Conservation (phyloP, 176 grass and related monocot species). For the Areca catechu region DNA sequence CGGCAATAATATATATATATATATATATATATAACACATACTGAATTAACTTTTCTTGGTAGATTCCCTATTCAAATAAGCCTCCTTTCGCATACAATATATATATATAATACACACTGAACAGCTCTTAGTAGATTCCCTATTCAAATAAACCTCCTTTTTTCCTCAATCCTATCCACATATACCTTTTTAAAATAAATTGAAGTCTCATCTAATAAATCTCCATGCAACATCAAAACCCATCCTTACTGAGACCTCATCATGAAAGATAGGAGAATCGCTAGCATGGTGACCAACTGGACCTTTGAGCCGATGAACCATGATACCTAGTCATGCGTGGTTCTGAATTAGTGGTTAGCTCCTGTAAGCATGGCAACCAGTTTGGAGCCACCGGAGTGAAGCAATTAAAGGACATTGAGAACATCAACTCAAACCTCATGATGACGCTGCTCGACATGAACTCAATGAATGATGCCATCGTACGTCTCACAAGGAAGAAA, state of each 20-base stretch:
- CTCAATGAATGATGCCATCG: slow-evolving; percentile 69
- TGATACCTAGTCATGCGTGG: slow-evolving; percentile 93
- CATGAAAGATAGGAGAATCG: slow-evolving; percentile 53
- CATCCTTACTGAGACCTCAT: slow-evolving; percentile 42
- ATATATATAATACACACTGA: too few species aligned
- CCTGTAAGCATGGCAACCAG: slow-evolving; percentile 79
- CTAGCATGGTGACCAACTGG: slow-evolving; percentile 90
- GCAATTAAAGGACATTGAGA: slow-evolving; percentile 75
- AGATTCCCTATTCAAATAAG: too few species aligned
- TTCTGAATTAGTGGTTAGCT: slow-evolving; percentile 94
- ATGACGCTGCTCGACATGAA: slow-evolving; percentile 91
- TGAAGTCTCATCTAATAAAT: too few species aligned
- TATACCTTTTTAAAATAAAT: too few species aligned
- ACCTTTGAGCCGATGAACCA: slow-evolving; percentile 91
- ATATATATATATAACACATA: too few species aligned
- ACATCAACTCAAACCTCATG: slow-evolving; percentile 65
- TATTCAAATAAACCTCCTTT: too few species aligned
- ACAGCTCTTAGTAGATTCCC: too few species aligned
- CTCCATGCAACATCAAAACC: too few species aligned
- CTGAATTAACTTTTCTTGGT: too few species aligned
- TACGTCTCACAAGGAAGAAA: slow-evolving; percentile 64
- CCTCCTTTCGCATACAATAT: too few species aligned
- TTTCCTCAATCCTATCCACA: too few species aligned
- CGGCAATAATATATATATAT: too few species aligned
- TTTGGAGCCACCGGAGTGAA: slow-evolving; percentile 87